phyloP scores from a whole-genome alignment of 169 alveolate genomes.

The Cryptosporidium sp. region DNA sequence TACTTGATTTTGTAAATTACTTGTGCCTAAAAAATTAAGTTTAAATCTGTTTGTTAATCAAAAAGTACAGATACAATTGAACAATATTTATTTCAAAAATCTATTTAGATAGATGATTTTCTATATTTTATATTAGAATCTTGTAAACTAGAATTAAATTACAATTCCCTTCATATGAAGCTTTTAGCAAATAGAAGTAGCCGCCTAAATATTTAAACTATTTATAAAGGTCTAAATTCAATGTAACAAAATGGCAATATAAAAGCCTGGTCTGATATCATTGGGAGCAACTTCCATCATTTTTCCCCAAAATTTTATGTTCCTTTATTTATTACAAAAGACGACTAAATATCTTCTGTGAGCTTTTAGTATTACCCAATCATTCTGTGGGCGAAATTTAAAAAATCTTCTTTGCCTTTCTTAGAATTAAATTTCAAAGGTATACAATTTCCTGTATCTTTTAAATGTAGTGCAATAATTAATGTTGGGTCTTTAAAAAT shows the following conservation, averaged over 20 bases:
- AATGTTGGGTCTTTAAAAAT: slow-evolving; percentile 45
- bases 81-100: no score
- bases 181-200: neutral
- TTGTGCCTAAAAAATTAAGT: no score
- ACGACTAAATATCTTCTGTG: neutral
- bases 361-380: neutral
- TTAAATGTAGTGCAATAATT: slow-evolving; percentile 61
- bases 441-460: slow-evolving; percentile 63
- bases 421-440: slow-evolving; percentile 34
- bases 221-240: neutral
- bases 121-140: neutral
- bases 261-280: neutral
- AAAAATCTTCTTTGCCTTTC: slow-evolving; percentile 23
- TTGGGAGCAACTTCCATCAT: neutral
- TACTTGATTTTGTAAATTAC: neutral
- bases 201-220: neutral
- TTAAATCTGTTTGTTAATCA: no score
- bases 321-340: no score
- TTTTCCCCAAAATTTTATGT: no score
- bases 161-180: no score
- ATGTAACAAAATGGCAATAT: no score
- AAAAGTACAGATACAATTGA: no score
- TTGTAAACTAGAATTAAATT: neutral
- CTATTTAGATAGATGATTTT: no score
- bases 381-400: slow-evolving; percentile 19